Evolutionary conservation across 345 rosid species (phyloP).

Genomic region (Moricandia moricandioides): DNA sequence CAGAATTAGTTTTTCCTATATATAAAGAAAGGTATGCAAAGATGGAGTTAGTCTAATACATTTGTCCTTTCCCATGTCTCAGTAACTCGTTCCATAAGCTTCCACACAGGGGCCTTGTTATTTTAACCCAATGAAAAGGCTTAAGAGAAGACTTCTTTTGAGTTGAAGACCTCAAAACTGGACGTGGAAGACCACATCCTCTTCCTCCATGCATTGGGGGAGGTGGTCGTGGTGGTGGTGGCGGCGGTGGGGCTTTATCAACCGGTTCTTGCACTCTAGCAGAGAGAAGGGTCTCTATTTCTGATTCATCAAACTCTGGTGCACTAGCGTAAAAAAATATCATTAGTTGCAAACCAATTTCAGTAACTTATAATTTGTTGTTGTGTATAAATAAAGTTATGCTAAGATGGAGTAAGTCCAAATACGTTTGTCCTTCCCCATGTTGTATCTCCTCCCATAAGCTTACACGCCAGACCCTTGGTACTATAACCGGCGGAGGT

Average conservation of each 20-base stretch:
- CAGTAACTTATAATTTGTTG: neutral
- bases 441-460: conserved; percentile 90
- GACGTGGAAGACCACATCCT: neutral
- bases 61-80: neutral
- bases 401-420: conserved; percentile 30
- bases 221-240: neutral
- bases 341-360: conserved; percentile 10
- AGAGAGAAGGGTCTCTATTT: conserved; percentile 85
- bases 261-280: conserved; percentile 68
- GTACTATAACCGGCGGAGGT: conserved; percentile 37
- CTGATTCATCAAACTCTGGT: conserved; percentile 89
- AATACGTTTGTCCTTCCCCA: conserved; percentile 56
- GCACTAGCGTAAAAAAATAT: conserved; percentile 46
- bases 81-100: neutral
- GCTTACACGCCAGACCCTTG: conserved; percentile 92
- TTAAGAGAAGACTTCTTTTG: conserved; percentile 38
- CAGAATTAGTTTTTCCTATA: neutral
- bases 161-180: conserved; percentile 36
- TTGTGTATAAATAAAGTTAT: neutral
- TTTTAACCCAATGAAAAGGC: conserved; percentile 49
- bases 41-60: neutral
- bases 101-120: conserved; percentile 46
- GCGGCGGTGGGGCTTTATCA: conserved; percentile 35
- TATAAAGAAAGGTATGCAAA: neutral
- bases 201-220: neutral